Conservation (phyloP, 495 filamentous ascomycete genomes). For the Neurospora sp. region DNA sequence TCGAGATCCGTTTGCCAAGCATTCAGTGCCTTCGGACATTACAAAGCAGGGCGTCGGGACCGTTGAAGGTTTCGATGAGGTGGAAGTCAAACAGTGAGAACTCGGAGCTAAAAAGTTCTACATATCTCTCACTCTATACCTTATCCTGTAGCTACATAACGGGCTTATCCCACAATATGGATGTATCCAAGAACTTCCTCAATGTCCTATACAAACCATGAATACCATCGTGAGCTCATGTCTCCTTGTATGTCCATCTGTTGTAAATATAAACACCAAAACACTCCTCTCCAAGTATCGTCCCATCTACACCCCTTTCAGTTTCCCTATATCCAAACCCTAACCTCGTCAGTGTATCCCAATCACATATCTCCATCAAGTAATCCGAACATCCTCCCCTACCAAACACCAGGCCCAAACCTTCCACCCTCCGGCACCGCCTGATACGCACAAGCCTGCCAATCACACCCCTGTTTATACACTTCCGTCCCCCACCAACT, state of each 20-base stretch:
- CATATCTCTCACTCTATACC: background rate
- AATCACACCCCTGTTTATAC: conserved; percentile 56
- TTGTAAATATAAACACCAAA: background rate
- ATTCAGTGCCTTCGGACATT: background rate
- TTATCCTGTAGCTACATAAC: background rate
- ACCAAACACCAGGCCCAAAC: conserved; percentile 54
- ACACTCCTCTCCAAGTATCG: background rate
- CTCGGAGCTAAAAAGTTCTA: background rate
- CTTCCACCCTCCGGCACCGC: conserved; percentile 40
- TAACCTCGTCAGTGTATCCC: background rate
- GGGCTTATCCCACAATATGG: background rate
- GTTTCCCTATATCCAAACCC: background rate
- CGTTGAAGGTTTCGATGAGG: background rate
- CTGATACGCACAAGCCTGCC: conserved; percentile 51
- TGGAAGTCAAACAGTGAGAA: background rate
- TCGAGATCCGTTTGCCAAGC: background rate
- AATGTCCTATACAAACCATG: background rate
- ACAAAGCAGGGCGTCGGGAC: background rate
- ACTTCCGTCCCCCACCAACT: conserved; percentile 72
- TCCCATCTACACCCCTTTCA: background rate
- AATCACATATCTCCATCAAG: background rate
- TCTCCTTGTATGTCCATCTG: background rate
- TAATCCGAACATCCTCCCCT: background rate
- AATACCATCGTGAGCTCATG: background rate
- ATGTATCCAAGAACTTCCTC: background rate